A percentile compares a stretch with the other conserved stretches of the same genome.
phyloP scores from a whole-genome alignment of 2,329 filamentous ascomycete species.

The Fusarium xylarioides region DNA sequence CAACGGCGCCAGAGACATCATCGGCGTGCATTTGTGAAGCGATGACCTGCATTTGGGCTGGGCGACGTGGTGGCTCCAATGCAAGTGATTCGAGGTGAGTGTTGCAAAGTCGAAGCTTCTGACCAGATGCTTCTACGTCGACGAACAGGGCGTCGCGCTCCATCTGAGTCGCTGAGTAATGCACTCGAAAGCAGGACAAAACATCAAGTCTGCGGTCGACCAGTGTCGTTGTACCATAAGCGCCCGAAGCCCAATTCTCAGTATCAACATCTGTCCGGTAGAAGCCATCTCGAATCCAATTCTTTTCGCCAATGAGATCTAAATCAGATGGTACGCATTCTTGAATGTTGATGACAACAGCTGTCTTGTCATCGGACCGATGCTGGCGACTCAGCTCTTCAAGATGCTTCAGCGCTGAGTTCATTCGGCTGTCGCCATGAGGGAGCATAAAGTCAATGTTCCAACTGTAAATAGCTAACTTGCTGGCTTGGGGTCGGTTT shows the following conservation, averaged over 20 bases:
- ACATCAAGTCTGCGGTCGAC: slow-evolving; percentile 58
- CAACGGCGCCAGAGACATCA: slow-evolving; percentile 51
- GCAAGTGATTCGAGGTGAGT: slow-evolving; percentile 66
- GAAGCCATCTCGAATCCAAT: slow-evolving; percentile 60
- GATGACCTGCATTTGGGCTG: slow-evolving; percentile 57
- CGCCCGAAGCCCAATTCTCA: slow-evolving; percentile 53
- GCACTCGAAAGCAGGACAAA: slow-evolving; percentile 58
- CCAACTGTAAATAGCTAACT: slow-evolving; percentile 46
- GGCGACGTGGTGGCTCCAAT: slow-evolving; percentile 57
- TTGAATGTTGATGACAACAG: slow-evolving; percentile 59
- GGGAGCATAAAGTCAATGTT: slow-evolving; percentile 51
- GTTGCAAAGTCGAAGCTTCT: slow-evolving; percentile 60
- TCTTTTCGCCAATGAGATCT: slow-evolving; percentile 50
- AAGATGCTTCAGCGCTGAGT: slow-evolving; percentile 45
- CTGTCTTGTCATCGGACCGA: slow-evolving; percentile 11
- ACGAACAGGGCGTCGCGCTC: slow-evolving; percentile 64
- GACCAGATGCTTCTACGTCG: slow-evolving; percentile 45
- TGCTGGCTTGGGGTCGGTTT: slow-evolving; percentile 6
- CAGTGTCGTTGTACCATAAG: slow-evolving; percentile 64
- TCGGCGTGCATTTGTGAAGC: slow-evolving; percentile 53
- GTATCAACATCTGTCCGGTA: slow-evolving; percentile 57
- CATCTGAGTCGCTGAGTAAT: slow-evolving; percentile 59
- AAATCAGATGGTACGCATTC: slow-evolving; percentile 61
- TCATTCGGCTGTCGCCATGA: slow-evolving; percentile 45
- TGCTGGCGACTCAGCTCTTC: slow-evolving; percentile 2